Base-by-base conservation (phyloP, 2,329 filamentous ascomycete genomes). In the Didymellaceae sp. region DNA sequence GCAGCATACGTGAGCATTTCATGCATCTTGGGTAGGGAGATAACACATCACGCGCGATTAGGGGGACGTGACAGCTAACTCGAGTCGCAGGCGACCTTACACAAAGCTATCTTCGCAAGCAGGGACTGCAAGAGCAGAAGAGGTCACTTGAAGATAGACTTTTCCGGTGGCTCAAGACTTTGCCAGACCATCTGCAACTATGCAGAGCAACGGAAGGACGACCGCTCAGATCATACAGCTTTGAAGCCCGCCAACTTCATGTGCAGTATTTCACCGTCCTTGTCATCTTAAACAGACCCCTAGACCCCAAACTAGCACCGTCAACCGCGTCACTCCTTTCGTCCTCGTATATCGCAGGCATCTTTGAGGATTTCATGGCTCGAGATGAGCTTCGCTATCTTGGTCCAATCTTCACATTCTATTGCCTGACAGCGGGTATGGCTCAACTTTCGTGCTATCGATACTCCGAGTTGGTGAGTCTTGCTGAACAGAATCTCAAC, bases 281-380 rank as follows among this genome's bases (percentile, higher is more conserved):
- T 6, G 67, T 74, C 7, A 75, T 77, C 13, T 50, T 78, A 1
- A 70, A 77, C 51, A 67, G 73, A 18, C 66, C 71, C 1, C 56
- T 63, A 42, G 67, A 63, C 30, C 54, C 62, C 1, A 64, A 63
- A 13, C 59, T 64, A 22, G 59, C 66, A 3, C 73, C 71, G 0
- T 73, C 71, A 0, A 67, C 72, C 7, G 70, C 69, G 5, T 74
- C 74, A 1, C 54, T 77, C 0, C 58, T 77, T 0, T 74, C 74
- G 6, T 74, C 75, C 0, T 76, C 74, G 0, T 76, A 73, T 38
- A 64, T 77, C 18, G 73, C 72, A 1, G 74, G 75, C 0, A 73
- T 77, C 5, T 77, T 76, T 30, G 74, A 77, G 54, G 74, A 77
- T 32, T 74, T 77, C 35, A 67, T 77, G 17, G 67, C 73, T 17